These are phyloP conservation scores for Ogataea saltuana DNA, from an alignment of 805 yeast genomes.

Conservation along the genomic window DNA sequence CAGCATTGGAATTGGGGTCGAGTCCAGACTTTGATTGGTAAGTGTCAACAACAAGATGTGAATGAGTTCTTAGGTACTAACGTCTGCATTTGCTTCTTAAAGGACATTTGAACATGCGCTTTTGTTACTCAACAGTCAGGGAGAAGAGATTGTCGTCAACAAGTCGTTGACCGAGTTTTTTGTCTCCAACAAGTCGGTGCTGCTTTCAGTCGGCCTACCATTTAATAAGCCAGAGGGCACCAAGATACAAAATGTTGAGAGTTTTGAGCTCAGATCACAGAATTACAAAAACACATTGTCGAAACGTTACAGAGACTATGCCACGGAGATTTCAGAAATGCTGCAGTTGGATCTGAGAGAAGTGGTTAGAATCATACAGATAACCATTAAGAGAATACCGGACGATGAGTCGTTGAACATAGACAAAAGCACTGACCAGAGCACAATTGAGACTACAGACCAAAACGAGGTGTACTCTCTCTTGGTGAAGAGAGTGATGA, in stretches of 20 bases:
- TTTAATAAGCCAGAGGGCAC: slow-evolving; percentile 8
- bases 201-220: slow-evolving; percentile 20
- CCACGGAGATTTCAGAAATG: slow-evolving; percentile 40
- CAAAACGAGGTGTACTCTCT: slow-evolving; percentile 37
- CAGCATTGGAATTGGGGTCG: slow-evolving; percentile 3
- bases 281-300: slow-evolving; percentile 15
- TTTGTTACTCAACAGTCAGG: slow-evolving; percentile 13
- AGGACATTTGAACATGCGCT: slow-evolving; percentile 29
- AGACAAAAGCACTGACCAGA: slow-evolving; percentile 24
- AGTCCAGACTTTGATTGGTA: slow-evolving; percentile 16
- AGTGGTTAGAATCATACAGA: slow-evolving; percentile 48
- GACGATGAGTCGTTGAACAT: slow-evolving; percentile 28
- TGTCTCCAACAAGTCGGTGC: slow-evolving; percentile 13
- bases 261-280: slow-evolving; percentile 18
- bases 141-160: slow-evolving; percentile 12
- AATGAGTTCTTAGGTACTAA: too few relatives aligned
- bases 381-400: slow-evolving; percentile 40
- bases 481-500: slow-evolving; percentile 43
- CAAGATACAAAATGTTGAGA: slow-evolving; percentile 1
- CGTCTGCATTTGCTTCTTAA: background rate
- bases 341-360: slow-evolving; percentile 46
- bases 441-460: slow-evolving; percentile 32
- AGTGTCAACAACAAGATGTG: too few relatives aligned
- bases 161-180: slow-evolving; percentile 17
- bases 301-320: slow-evolving; percentile 39